Percentiles rank a stretch among this genome's conserved stretches.
phyloP scores from a whole-genome alignment of 2,329 filamentous ascomycete genomes.

The Fusarium goolgardi region DNA sequence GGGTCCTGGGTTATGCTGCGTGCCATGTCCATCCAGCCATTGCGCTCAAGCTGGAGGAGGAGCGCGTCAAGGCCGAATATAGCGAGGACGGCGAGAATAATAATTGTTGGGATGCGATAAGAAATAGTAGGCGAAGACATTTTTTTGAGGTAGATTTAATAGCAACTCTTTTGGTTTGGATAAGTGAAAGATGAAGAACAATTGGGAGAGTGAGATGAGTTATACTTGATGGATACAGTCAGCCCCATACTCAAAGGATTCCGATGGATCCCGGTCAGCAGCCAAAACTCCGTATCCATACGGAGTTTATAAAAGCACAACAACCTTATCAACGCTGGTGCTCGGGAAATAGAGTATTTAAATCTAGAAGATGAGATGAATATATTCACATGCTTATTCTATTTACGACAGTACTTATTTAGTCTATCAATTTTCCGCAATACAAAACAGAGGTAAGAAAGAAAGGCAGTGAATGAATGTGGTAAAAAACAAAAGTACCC shows the following conservation, averaged over 20 bases:
- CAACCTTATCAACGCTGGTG: not conserved
- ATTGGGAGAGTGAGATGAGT: not conserved
- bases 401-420: not conserved
- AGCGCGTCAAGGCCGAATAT: conserved; percentile 42
- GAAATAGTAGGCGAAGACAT: conserved; percentile 16
- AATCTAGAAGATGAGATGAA: not conserved
- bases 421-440: not conserved
- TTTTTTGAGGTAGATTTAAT: not conserved
- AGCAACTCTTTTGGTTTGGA: not conserved
- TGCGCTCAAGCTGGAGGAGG: conserved; percentile 41
- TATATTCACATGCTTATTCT: not conserved
- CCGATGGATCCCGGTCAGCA: not conserved
- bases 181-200: no score
- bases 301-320: not conserved
- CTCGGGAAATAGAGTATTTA: not conserved
- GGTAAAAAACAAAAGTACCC: not conserved
- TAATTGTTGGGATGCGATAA: conserved; percentile 27
- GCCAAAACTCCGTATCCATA: not conserved
- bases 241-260: conserved; percentile 1
- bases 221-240: conserved; percentile 5
- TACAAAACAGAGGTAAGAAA: not conserved
- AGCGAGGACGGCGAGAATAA: conserved; percentile 28
- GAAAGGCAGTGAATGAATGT: no score
- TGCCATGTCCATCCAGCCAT: conserved; percentile 33
- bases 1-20: conserved; percentile 29